Base-by-base conservation (phyloP, 2,329 filamentous ascomycete genomes). In the Sphaerulina musiva region DNA sequence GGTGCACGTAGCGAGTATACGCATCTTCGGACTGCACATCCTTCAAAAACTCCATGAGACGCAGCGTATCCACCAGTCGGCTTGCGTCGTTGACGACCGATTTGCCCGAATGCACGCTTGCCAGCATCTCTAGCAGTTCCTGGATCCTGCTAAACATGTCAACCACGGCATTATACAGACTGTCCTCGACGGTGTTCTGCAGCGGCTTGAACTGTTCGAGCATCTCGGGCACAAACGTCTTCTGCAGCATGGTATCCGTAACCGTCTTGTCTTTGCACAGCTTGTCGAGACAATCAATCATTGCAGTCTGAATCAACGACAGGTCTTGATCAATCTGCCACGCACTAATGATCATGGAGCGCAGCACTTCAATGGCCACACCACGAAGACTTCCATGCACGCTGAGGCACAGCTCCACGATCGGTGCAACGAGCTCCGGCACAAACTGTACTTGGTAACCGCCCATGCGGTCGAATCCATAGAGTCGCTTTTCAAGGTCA, bases 371-470 rank as follows among this genome's bases (percentile, higher is more conserved):
- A 31, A 96, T 90, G 0, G 92, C 93, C 70, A 95, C 93, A 59
- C 83, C 83, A 56, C 93, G 82, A 53, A 98, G 76, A 3, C 91
- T 91, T 69, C 95, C 89, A 62, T 98, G 93, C 3, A 97, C 90
- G 67, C 92, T 97, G 53, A 98, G 78, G 68, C 93, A 98, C 8
- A 98, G 80, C 70, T 95, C 89, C 23, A 97, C 87, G 48, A 97
- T 93, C 0, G 91, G 90, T 1, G 87, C 86, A 6, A 98, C 90
- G 5, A 98, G 79, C 10, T 87, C 85, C 5, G 95, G 93, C 31
- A 98, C 93, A 69, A 97, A 98, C 73, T 97, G 93, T 17, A 98
- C 93, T 72, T 98, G 93, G 67, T 96, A 98, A 1, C 93, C 93
- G 54, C 93, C 95, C 78, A 97, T 86, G 69, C 86, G 91, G 51